A percentile compares a stretch with the other conserved stretches of the same genome.
Evolutionary conservation across 1,139 yeast genomes (phyloP).

Genomic region (Yamadazyma buinensis): DNA sequence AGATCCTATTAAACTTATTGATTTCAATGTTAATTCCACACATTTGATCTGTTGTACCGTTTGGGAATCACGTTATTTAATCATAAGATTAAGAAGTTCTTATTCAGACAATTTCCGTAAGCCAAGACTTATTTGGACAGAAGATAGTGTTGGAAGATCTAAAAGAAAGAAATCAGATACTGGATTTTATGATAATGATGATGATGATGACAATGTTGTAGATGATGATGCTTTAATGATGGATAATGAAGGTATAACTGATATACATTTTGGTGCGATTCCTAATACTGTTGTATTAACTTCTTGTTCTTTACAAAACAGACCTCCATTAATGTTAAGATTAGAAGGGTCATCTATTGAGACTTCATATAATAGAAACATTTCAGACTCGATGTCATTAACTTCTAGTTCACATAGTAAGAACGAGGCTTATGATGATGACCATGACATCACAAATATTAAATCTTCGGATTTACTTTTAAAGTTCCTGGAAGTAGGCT

Average conservation of each 20-base stretch:
- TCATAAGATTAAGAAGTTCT: constrained; percentile 56
- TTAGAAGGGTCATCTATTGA: constrained; percentile 37
- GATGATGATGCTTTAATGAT: constrained; percentile 39
- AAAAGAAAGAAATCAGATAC: constrained; percentile 17
- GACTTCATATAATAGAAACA: constrained; percentile 11
- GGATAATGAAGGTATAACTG: constrained; percentile 88
- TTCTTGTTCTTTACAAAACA: constrained; percentile 33
- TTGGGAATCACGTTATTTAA: constrained; percentile 73
- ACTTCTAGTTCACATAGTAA: constrained; percentile 19
- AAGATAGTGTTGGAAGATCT: constrained; percentile 17
- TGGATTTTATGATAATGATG: constrained; percentile 14
- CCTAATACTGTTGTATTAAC: constrained; percentile 36
- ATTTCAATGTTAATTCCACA: constrained; percentile 66
- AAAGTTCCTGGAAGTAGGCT: constrained; percentile 77
- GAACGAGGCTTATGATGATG: constrained; percentile 14
- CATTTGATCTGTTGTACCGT: constrained; percentile 81
- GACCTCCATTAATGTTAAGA: constrained; percentile 34
- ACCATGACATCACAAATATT: constrained; percentile 20
- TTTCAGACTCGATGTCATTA: constrained; percentile 16
- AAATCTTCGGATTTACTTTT: constrained; percentile 31
- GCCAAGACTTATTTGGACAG: constrained; percentile 61
- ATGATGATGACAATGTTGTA: constrained; percentile 18
- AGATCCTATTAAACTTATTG: constrained; percentile 74
- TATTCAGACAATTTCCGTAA: constrained; percentile 32
- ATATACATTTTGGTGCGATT: constrained; percentile 53